Evolutionary conservation across 495 filamentous ascomycete genomes (phyloP).

Genomic region (Penicillium steckii): DNA sequence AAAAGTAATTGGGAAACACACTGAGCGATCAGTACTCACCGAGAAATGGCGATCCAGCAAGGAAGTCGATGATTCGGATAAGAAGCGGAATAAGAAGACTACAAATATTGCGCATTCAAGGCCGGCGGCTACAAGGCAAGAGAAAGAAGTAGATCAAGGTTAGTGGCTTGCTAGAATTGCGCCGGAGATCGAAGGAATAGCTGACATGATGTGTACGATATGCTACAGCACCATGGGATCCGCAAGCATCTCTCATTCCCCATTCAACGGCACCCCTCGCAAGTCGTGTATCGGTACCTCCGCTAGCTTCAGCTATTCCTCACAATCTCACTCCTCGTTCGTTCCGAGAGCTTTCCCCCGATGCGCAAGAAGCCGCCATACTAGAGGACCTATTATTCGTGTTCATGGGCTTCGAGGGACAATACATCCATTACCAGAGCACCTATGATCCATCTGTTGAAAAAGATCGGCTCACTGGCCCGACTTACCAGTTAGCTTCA

Average conservation of each 20-base stretch:
- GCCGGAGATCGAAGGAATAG: conserved; percentile 19
- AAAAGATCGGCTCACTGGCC: conserved; percentile 80
- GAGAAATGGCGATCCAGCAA: conserved; percentile 68
- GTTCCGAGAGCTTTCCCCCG: conserved; percentile 68
- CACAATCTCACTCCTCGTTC: conserved; percentile 66
- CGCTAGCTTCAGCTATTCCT: conserved; percentile 72
- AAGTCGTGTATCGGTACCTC: conserved; percentile 79
- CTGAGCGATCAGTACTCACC: conserved; percentile 52
- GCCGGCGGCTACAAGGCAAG: conserved; percentile 35
- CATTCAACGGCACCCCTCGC: conserved; percentile 89
- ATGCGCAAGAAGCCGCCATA: conserved; percentile 80
- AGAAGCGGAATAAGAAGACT: conserved; percentile 38
- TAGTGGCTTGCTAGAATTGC: conserved; percentile 13
- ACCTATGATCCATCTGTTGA: conserved; percentile 81
- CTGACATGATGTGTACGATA: background rate
- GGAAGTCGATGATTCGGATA: conserved; percentile 49
- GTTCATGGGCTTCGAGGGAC: conserved; percentile 98
- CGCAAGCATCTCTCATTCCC: conserved; percentile 75
- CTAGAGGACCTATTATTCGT: conserved; percentile 90
- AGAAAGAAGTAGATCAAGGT: conserved; percentile 40
- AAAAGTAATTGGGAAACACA: conserved; percentile 34
- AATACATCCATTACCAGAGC: conserved; percentile 84
- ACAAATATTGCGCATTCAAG: conserved; percentile 39
- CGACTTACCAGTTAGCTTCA: conserved; percentile 71
- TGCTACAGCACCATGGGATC: conserved; percentile 73